Percentiles rank a stretch among this genome's conserved stretches.
Conservation (phyloP, 371 early-diverging fungal genomes). For the Umbelopsis sp. region DNA sequence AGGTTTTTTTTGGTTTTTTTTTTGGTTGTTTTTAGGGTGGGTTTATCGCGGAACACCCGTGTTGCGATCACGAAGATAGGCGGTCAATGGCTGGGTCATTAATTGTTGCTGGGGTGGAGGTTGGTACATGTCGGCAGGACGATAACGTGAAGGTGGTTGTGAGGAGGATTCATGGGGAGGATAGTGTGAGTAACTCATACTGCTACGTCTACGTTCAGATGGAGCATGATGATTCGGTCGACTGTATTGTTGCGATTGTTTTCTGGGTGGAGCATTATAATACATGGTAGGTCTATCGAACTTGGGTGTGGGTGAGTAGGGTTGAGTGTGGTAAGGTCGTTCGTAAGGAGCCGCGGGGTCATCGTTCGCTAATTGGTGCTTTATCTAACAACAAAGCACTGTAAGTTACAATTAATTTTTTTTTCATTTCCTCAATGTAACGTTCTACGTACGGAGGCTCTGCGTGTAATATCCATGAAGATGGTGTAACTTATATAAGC, state of each 20-base stretch:
- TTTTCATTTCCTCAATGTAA: background rate
- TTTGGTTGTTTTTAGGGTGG: too few species aligned
- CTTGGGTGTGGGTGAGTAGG: background rate
- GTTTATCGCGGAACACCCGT: background rate
- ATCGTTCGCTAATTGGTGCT: background rate
- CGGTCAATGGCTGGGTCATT: conserved; percentile 11
- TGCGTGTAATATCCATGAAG: conserved; percentile 40
- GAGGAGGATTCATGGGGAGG: background rate
- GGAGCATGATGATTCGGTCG: background rate
- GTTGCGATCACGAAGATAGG: conserved; percentile 3
- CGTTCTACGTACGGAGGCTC: conserved; percentile 21
- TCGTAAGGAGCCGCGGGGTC: background rate
- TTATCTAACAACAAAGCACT: background rate
- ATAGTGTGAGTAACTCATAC: background rate
- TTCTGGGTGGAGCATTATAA: background rate
- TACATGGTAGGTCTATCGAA: conserved; percentile 1
- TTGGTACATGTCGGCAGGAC: background rate
- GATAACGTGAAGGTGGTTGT: conserved; percentile 1
- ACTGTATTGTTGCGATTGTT: background rate
- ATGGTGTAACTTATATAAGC: conserved; percentile 54
- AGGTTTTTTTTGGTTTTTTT: too few species aligned
- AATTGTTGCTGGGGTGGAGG: conserved; percentile 3
- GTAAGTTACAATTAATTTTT: background rate
- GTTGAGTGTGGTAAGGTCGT: background rate
- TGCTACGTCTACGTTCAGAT: background rate